Base-by-base conservation (phyloP, 1,284 basidiomycete genomes). In the Cutaneotrichosporon mucoides region DNA sequence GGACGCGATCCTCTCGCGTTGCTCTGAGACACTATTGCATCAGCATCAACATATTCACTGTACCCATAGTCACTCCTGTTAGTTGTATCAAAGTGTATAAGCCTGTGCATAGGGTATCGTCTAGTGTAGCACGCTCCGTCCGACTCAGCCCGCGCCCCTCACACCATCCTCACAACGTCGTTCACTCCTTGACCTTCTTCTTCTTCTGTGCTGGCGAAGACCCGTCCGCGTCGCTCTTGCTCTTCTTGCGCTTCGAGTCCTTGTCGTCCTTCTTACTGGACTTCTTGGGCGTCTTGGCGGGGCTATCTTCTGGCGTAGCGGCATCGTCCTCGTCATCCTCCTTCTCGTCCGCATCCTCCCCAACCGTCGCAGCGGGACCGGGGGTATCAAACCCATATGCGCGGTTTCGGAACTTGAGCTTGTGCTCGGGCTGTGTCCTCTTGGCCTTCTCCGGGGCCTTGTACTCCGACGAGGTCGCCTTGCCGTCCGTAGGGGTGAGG, bases 331-430 rank as follows among this genome's bases (percentile, higher is more conserved):
- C 47, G 5, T 13, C 38, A 9, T 37, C 37, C 43, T 34, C 50
- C 0, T 35, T 53, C 13, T 59, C 55, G 16, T 33, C 50, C 0
- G 33, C 56, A 6, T 59, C 57, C 15, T 48, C 49, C 5, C 2
- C 53, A 7, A 13, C 45, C 5, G n/a, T 43, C 16, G 40, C 61
- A 4, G 33, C 55, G 0, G 73, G 73, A 0, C 75, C 75, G 2
- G 69, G 66, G 0, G 75, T 75, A 43, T 68, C 62, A 15, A 69
- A 73, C 2, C 75, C 75, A 41, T 53, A 68, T 3, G 68, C 67
- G 8, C 60, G 57, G 60, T 75, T 76, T n/a, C 75, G 66, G 63
- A 76, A 75, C 60, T 76, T 76, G 53, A 76, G 52, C 24, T 72
- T 54, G 62, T 72, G 65, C 8, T 59, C 64, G 0, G 74, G 74